A percentile compares a stretch with the other conserved stretches of the same genome.
Evolutionary conservation across 1,284 basidiomycete species (phyloP).

Genomic region (Exsudoporus floridanus): DNA sequence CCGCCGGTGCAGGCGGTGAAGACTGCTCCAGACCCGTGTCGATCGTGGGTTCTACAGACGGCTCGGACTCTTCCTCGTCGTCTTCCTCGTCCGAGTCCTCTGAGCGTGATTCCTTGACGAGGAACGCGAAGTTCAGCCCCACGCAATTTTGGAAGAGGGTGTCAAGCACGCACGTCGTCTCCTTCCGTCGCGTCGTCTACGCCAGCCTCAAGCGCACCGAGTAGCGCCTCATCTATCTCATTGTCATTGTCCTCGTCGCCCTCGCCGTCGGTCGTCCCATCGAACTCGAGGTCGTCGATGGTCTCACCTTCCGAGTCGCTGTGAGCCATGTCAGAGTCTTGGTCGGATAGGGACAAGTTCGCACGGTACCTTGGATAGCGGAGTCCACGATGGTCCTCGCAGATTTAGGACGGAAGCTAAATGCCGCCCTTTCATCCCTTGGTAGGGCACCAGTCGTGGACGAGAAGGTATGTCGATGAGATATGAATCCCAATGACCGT

Average conservation of each 20-base stretch:
- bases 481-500: slow-evolving; percentile 15
- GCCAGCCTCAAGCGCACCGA: slow-evolving; percentile 49
- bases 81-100: slow-evolving; percentile 63
- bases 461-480: slow-evolving; percentile 64
- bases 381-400: slow-evolving; percentile 84
- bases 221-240: slow-evolving; percentile 53
- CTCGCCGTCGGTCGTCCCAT: slow-evolving; percentile 47
- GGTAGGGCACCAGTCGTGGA: slow-evolving; percentile 84
- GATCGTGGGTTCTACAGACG: slow-evolving; percentile 26
- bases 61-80: slow-evolving; percentile 45
- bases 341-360: slow-evolving; percentile 13
- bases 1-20: slow-evolving; percentile 26
- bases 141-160: not conserved
- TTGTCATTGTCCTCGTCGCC: slow-evolving; percentile 45
- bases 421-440: slow-evolving; percentile 89
- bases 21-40: slow-evolving; percentile 26
- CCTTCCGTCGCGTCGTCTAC: slow-evolving; percentile 63
- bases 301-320: slow-evolving; percentile 68
- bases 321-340: slow-evolving; percentile 42
- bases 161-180: slow-evolving; percentile 51
- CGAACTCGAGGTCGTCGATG: slow-evolving; percentile 55
- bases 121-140: slow-evolving; percentile 5
- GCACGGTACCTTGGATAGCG: slow-evolving; percentile 28
- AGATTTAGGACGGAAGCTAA: slow-evolving; percentile 92
- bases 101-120: slow-evolving; percentile 45